phyloP scores from a whole-genome alignment of 2,329 filamentous ascomycete genomes.

The Neopestalotiopsis sp. region DNA sequence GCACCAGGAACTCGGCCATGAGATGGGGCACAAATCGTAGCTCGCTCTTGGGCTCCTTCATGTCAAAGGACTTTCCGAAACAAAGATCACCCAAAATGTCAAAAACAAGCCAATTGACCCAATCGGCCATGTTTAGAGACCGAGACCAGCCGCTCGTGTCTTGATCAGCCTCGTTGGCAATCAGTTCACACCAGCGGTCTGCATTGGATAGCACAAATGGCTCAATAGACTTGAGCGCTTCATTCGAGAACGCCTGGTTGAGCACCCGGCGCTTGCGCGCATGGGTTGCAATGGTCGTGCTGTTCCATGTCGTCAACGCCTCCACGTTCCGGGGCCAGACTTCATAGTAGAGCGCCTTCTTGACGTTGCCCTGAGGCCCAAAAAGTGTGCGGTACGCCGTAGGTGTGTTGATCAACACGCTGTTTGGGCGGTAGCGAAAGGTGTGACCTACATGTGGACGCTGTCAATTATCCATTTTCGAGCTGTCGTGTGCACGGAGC shows the following conservation, averaged over 20 bases:
- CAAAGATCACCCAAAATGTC: constrained; percentile 16
- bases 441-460: background rate
- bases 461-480: background rate
- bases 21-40: background rate
- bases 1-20: constrained; percentile 10
- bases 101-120: constrained; percentile 15
- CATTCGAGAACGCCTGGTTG: constrained; percentile 11
- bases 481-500: background rate
- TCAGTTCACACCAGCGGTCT: constrained; percentile 8
- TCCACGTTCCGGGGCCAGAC: constrained; percentile 18
- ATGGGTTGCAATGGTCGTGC: constrained; percentile 6
- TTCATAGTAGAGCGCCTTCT: constrained; percentile 19
- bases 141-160: background rate
- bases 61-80: constrained; percentile 14
- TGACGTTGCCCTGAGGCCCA: constrained; percentile 21
- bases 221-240: constrained; percentile 3
- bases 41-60: constrained; percentile 15
- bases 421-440: constrained; percentile 6
- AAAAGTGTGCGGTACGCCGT: constrained; percentile 14
- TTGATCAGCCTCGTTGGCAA: background rate
- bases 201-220: constrained; percentile 9
- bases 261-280: constrained; percentile 14
- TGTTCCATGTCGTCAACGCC: constrained; percentile 18
- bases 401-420: constrained; percentile 6
- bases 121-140: constrained; percentile 15